Percentiles rank a stretch among this genome's conserved stretches.
These are phyloP conservation scores for Rhynchospora pubera DNA, from an alignment of 176 grass and related monocot species.

Conservation along the genomic window DNA sequence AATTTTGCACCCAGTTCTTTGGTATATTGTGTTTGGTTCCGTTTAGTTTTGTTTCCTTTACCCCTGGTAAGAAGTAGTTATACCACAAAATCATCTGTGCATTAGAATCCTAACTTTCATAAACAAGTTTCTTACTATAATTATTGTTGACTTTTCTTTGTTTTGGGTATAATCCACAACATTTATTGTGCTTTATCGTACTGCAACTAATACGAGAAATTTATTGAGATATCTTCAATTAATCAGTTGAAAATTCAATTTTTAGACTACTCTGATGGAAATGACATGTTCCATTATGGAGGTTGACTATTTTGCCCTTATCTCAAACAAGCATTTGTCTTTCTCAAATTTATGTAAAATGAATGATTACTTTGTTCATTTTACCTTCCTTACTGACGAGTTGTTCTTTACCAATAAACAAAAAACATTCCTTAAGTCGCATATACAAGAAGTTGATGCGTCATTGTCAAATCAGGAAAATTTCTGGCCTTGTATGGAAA, in stretches of 20 bases:
- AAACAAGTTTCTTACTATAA: neutral
- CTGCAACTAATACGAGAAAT: neutral
- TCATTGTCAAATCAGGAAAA: neutral
- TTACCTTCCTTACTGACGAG: neutral
- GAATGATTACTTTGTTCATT: neutral
- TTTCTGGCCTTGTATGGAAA: conserved; percentile 1
- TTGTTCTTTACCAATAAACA: neutral
- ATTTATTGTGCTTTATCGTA: neutral
- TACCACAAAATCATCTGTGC: neutral
- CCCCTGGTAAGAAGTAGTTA: neutral
- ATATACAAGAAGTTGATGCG: neutral
- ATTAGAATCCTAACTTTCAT: neutral
- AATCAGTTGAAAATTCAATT: neutral
- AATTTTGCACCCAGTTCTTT: neutral
- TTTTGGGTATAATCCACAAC: neutral
- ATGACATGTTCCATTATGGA: conserved; percentile 1
- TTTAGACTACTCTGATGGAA: neutral
- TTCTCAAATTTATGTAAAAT: neutral
- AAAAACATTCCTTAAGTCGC: neutral
- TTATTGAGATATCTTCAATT: neutral
- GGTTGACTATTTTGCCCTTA: neutral
- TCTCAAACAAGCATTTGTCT: neutral
- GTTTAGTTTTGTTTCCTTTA: neutral
- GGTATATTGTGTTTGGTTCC: neutral
- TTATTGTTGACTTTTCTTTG: neutral